phyloP scores from a whole-genome alignment of 345 rosid genomes.

The Ceriops zippeliana region DNA sequence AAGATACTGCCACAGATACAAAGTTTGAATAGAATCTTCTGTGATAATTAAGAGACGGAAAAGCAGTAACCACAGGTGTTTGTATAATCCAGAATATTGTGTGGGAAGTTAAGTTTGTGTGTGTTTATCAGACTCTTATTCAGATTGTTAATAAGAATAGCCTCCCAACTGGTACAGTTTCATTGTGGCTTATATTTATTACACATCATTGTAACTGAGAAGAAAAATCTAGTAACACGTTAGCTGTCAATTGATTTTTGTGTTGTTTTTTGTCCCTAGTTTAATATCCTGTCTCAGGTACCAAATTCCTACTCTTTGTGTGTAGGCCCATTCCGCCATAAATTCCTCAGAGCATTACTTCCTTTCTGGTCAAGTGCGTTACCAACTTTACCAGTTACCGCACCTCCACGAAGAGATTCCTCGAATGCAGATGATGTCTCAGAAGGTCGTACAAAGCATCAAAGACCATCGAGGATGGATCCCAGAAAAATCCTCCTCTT shows the following conservation, averaged over 20 bases:
- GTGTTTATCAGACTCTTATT: not conserved
- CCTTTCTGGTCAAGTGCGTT: slow-evolving; percentile 99
- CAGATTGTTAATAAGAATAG: not conserved
- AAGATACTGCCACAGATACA: not conserved
- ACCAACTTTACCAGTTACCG: slow-evolving; percentile 94
- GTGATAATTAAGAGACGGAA: too few species aligned
- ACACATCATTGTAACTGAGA: not conserved
- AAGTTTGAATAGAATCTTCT: not conserved
- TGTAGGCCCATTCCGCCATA: slow-evolving; percentile 80
- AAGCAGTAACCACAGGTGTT: not conserved
- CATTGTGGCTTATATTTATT: not conserved
- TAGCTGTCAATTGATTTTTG: not conserved
- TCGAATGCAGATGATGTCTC: slow-evolving; percentile 55
- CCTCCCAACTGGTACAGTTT: not conserved
- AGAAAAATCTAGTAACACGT: too few species aligned
- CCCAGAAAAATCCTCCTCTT: slow-evolving; percentile 80
- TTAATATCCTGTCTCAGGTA: not conserved
- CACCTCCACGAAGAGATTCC: slow-evolving; percentile 79
- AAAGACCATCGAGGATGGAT: slow-evolving; percentile 75
- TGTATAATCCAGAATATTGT: not conserved
- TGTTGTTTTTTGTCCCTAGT: not conserved
- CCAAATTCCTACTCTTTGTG: slow-evolving; percentile 10
- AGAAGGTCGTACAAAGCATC: slow-evolving; percentile 67
- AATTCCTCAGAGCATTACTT: slow-evolving; percentile 85
- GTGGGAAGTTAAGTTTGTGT: not conserved